These are phyloP conservation scores for Venturia oleaginea DNA, from an alignment of 2,329 filamentous ascomycete genomes.

Conservation along the genomic window DNA sequence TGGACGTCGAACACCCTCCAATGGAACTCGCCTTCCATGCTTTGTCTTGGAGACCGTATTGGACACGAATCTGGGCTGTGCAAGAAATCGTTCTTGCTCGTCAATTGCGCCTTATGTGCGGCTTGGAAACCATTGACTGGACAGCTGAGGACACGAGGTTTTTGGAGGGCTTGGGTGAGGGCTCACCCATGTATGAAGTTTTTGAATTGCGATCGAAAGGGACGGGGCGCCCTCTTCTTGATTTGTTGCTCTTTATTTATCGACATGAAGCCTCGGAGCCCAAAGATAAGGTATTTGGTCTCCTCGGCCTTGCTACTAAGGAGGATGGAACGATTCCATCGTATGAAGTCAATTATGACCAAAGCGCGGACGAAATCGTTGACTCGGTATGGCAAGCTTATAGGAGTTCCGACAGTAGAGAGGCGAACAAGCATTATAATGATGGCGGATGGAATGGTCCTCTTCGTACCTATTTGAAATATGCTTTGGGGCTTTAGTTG, in stretches of 20 bases:
- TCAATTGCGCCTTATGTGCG: background rate
- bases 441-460: no score
- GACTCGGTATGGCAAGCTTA: no score
- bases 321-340: background rate
- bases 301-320: background rate
- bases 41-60: background rate
- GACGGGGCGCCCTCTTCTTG: background rate
- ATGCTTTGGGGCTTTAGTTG: no score
- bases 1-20: no score
- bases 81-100: background rate
- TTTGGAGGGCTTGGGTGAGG: no score
- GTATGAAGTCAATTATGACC: background rate
- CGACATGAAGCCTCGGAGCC: background rate
- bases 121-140: background rate
- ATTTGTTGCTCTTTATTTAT: background rate
- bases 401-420: no score
- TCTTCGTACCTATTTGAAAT: no score
- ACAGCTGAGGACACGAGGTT: background rate
- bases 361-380: background rate
- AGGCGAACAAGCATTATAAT: no score
- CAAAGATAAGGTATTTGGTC: conserved; percentile 2
- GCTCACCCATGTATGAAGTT: no score
- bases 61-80: background rate
- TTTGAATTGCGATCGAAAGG: no score
- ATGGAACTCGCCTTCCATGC: background rate